phyloP scores from a whole-genome alignment of 441 rosid species.

The Euphorbia schlechtendalii region DNA sequence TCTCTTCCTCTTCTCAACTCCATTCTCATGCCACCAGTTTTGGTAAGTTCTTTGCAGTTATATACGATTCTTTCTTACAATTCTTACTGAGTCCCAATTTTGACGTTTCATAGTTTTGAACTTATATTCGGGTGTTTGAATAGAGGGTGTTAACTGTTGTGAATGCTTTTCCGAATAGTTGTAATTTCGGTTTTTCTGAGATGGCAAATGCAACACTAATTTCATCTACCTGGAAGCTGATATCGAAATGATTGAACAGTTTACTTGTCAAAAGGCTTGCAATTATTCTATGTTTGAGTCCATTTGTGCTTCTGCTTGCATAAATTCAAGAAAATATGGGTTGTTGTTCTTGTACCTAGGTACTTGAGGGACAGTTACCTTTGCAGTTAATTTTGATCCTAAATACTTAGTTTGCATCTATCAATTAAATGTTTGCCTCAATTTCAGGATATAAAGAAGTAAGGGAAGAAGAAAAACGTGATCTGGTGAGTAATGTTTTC shows the following conservation, averaged over 20 bases:
- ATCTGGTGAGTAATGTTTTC: conserved; percentile 78
- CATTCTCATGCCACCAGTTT: conserved; percentile 96
- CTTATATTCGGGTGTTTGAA: neutral
- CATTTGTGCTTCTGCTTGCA: neutral
- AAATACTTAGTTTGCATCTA: neutral
- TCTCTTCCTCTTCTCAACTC: conserved; percentile 41
- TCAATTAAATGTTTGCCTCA: neutral
- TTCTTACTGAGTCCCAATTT: neutral
- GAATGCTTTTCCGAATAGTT: too few species aligned
- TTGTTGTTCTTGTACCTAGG: neutral
- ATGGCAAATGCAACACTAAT: neutral
- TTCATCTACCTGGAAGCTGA: neutral
- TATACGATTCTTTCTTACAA: neutral
- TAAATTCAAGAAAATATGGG: neutral
- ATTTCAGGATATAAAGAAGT: conserved; percentile 81
- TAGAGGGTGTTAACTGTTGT: neutral
- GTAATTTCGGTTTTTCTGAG: neutral
- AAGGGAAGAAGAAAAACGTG: conserved; percentile 77
- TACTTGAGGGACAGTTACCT: neutral
- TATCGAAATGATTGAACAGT: neutral
- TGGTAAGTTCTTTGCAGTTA: conserved; percentile 35
- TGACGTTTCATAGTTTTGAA: neutral
- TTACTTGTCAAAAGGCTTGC: neutral
- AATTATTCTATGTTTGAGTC: neutral
- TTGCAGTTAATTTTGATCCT: neutral